Evolutionary conservation across 345 rosid genomes (phyloP).

Genomic region (Sapria himalayana): DNA sequence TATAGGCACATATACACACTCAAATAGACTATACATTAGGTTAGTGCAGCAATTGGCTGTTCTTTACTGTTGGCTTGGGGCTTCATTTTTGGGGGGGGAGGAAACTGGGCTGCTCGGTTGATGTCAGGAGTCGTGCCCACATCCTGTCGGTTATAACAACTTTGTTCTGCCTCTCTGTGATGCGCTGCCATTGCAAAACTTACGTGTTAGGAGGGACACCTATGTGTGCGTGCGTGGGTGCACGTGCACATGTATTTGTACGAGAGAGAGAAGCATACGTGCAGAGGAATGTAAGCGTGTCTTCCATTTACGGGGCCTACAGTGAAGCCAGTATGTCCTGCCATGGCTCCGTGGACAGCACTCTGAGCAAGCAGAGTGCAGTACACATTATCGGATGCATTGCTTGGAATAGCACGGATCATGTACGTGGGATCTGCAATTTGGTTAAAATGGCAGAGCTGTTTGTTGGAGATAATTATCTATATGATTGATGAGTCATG

Average conservation of each 20-base stretch:
- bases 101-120: slow-evolving; percentile 75
- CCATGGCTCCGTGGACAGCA: slow-evolving; percentile 84
- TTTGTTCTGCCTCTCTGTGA: slow-evolving; percentile 38
- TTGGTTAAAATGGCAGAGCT: neutral
- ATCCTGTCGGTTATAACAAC: slow-evolving; percentile 59
- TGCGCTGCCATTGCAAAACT: slow-evolving; percentile 16
- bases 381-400: slow-evolving; percentile 78
- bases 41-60: too few relatives aligned
- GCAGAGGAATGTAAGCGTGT: slow-evolving; percentile 55
- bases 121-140: slow-evolving; percentile 67
- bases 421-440: slow-evolving; percentile 75
- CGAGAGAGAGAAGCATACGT: slow-evolving; percentile 13
- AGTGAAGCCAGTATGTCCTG: slow-evolving; percentile 72
- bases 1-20: too few relatives aligned
- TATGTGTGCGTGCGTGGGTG: too few relatives aligned
- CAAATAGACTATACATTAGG: too few relatives aligned
- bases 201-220: too few relatives aligned
- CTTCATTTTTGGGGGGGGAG: slow-evolving; percentile 16
- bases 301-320: slow-evolving; percentile 64
- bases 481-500: too few relatives aligned
- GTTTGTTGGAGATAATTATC: too few relatives aligned
- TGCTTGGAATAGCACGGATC: slow-evolving; percentile 68
- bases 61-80: too few relatives aligned
- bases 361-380: slow-evolving; percentile 82
- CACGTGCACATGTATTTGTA: too few relatives aligned